phyloP scores from a whole-genome alignment of 352 stramenopile genomes.

The Thalassiosira ordinaria region DNA sequence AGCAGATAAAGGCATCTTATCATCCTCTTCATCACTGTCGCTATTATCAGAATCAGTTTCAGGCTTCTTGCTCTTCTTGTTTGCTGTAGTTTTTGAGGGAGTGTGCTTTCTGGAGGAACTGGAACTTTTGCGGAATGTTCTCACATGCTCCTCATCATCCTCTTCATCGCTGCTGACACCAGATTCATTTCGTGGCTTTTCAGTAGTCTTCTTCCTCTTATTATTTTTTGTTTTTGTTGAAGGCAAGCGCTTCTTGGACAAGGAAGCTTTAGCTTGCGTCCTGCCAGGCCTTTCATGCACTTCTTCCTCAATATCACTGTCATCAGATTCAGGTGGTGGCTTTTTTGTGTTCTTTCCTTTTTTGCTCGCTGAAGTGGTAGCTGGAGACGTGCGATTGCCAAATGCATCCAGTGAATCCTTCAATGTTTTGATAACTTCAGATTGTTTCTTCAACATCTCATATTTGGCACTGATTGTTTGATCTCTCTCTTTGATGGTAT shows the following conservation, averaged over 20 bases:
- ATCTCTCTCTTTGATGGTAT: slow-evolving; percentile 41
- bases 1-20: slow-evolving; percentile 34
- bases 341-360: no score
- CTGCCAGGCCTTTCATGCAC: no score
- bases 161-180: no score
- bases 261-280: no score
- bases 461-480: slow-evolving; percentile 38
- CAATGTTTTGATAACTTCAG: slow-evolving; percentile 25
- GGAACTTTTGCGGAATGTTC: no score
- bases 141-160: no score
- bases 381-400: no score
- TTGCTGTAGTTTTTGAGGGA: not conserved
- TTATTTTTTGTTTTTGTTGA: slow-evolving; percentile 15
- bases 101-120: not conserved
- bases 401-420: slow-evolving; percentile 14
- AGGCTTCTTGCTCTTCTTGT: slow-evolving; percentile 27
- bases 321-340: no score
- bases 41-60: not conserved
- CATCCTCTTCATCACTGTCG: slow-evolving; percentile 32
- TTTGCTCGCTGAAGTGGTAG: no score
- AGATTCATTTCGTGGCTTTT: no score
- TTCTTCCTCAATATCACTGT: no score
- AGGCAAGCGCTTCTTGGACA: no score
- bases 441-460: slow-evolving; percentile 36
- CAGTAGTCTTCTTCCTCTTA: slow-evolving; percentile 35